Evolutionary conservation across 1,139 yeast genomes (phyloP).

Genomic region (Yamadazyma siamensis): DNA sequence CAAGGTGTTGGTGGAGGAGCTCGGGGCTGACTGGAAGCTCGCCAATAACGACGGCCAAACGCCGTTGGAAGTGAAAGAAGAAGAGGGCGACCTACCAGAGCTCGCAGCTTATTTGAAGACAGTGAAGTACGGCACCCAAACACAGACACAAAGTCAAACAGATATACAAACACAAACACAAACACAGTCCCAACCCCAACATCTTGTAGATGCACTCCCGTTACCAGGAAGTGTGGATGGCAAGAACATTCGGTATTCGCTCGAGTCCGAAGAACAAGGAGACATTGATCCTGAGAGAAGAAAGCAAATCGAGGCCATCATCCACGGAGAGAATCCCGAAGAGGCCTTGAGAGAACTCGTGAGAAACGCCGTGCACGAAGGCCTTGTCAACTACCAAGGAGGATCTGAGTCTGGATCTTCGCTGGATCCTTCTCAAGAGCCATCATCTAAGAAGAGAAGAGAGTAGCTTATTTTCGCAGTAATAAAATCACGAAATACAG

Average conservation of each 20-base stretch:
- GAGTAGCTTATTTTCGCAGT: constrained; percentile 1
- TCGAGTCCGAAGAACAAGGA: constrained; percentile 43
- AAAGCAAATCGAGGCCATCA: constrained; percentile 62
- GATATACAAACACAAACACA: too few relatives aligned
- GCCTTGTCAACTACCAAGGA: constrained; percentile 29
- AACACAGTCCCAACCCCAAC: not conserved
- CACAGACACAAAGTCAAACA: not conserved
- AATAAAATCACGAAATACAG: too few relatives aligned
- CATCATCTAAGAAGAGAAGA: constrained; percentile 21
- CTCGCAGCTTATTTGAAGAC: constrained; percentile 59
- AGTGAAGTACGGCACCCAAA: constrained; percentile 27
- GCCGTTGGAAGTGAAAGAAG: constrained; percentile 65
- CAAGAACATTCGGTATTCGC: constrained; percentile 55
- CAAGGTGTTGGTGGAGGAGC: constrained; percentile 57
- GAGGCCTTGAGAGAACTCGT: constrained; percentile 71
- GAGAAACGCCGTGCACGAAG: constrained; percentile 58
- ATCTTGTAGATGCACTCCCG: constrained; percentile 30
- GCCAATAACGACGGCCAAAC: constrained; percentile 74
- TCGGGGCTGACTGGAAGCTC: constrained; percentile 60
- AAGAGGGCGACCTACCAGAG: constrained; percentile 84
- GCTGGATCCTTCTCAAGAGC: too few relatives aligned
- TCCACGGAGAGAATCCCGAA: constrained; percentile 75
- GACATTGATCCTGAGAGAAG: constrained; percentile 50
- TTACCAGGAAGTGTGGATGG: constrained; percentile 44
- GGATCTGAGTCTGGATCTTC: too few relatives aligned